phyloP scores from a whole-genome alignment of 164 flowering plant genomes.

The Nelumbo lutea region DNA sequence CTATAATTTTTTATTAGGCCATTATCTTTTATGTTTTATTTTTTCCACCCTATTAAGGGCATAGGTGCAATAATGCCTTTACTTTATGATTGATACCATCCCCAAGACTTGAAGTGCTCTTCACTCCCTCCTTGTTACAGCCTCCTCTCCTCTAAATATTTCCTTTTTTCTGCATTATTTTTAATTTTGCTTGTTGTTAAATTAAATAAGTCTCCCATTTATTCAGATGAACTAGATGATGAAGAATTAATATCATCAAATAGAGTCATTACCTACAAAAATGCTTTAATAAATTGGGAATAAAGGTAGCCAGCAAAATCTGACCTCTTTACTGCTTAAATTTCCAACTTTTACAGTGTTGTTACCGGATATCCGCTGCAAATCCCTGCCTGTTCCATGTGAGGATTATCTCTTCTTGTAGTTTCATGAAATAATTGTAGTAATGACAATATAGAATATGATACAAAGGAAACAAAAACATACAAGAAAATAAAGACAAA shows the following conservation, averaged over 20 bases:
- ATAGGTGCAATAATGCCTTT: no score
- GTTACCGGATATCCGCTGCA: conserved; percentile 86
- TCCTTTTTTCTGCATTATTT: no score
- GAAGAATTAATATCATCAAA: background rate
- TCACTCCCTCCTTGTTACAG: no score
- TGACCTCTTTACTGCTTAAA: conserved; percentile 68
- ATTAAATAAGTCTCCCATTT: no score
- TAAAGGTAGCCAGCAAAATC: conserved; percentile 6
- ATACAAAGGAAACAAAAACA: background rate
- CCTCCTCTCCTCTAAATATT: no score
- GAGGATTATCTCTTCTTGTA: conserved; percentile 40
- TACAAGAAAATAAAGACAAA: background rate
- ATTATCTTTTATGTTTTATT: no score
- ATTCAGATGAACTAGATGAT: background rate
- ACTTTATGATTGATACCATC: no score
- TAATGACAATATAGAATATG: background rate
- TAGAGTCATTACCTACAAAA: background rate
- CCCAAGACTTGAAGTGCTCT: no score
- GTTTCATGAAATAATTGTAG: conserved; percentile 12
- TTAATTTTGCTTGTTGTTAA: no score
- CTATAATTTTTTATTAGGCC: no score
- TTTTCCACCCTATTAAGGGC: no score
- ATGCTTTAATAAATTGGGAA: background rate
- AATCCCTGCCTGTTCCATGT: conserved; percentile 89
- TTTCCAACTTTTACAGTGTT: conserved; percentile 67